Evolutionary conservation across 2,329 filamentous ascomycete species (phyloP), one percentile per base, ranked within the genome.

Genomic region (Alternaria angustiovoidea): DNA sequence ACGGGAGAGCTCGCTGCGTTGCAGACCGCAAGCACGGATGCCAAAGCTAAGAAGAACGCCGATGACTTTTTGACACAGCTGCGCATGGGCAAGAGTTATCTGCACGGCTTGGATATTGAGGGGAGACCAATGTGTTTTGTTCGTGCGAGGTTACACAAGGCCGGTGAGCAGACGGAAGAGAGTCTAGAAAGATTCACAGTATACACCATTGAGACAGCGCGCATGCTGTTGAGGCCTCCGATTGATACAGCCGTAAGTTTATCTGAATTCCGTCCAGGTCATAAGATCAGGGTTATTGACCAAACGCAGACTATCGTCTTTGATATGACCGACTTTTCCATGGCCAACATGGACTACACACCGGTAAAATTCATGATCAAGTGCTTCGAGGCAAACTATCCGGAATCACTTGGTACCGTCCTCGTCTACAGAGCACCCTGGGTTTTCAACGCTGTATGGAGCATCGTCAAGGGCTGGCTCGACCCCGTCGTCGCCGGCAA

Each of bases 351-450:
- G 95, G 95, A 99, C 78, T 98, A 98, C 78, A 88, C 91, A 0
- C 94, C 95, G 1, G 92, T 99, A 58, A 99, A 97, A 75, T 99
- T 98, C 81, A 97, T 99, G 91, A 97, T 99, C 79, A 96, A 97
- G 80, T 97, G 94, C 79, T 99, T 99, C 75, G 95, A 99, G 81
- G 95, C 95, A 61, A 98, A 99, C 78, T 99, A 98, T 71, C 95
- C 95, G 0, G 95, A 99, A 79, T 94, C 89, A 48, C 85, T 99
- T 1, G 95, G 94, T 28, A 86, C 91, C 2, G 92, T 98, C 3
- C 86, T 98, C 46, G 92, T 99, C 38, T 95, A 99, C 83, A 97
- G 97, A 78, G 89, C 95, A 0, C 95, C 95, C 4, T 99, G 95
- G 95, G 83, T 99, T 46, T 99, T 99, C 82, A 94, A 96, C 83